A percentile compares a stretch with the other conserved stretches of the same genome.
phyloP scores from a whole-genome alignment of 495 filamentous ascomycete genomes.

The Hyphodiscus hymeniophilus region DNA sequence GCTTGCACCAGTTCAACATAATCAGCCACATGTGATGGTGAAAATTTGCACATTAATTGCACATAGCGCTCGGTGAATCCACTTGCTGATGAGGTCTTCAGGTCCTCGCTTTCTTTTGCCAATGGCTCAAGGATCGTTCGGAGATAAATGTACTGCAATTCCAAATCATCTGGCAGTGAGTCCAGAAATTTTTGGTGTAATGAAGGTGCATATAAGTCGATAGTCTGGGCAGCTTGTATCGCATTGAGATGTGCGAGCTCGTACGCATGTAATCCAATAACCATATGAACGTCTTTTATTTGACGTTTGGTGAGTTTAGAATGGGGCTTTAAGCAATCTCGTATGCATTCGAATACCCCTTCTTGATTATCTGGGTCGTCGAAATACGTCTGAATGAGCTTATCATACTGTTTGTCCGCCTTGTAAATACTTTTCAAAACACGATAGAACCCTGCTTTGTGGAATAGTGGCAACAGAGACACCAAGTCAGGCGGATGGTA shows the following conservation, averaged over 20 bases:
- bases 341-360: constrained; percentile 68
- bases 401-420: constrained; percentile 69
- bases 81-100: constrained; percentile 25
- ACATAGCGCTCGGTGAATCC: constrained; percentile 80
- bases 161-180: constrained; percentile 52
- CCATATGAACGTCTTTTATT: constrained; percentile 60
- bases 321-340: constrained; percentile 68
- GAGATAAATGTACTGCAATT: constrained; percentile 70
- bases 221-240: constrained; percentile 54
- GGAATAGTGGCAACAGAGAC: constrained; percentile 65
- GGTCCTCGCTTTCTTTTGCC: constrained; percentile 31
- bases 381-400: constrained; percentile 73
- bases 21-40: constrained; percentile 72
- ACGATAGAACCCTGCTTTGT: constrained; percentile 80
- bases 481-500: constrained; percentile 83
- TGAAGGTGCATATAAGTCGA: constrained; percentile 57
- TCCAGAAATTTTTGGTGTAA: constrained; percentile 64
- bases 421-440: constrained; percentile 86
- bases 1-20: constrained; percentile 75
- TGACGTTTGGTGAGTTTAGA: constrained; percentile 68
- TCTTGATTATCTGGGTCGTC: constrained; percentile 72
- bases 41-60: constrained; percentile 78
- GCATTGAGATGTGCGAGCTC: constrained; percentile 67
- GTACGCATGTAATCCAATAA: constrained; percentile 58
- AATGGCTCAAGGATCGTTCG: constrained; percentile 68